Base-by-base conservation (phyloP, 768 basidiomycete species). In the Wakefieldia striispora region DNA sequence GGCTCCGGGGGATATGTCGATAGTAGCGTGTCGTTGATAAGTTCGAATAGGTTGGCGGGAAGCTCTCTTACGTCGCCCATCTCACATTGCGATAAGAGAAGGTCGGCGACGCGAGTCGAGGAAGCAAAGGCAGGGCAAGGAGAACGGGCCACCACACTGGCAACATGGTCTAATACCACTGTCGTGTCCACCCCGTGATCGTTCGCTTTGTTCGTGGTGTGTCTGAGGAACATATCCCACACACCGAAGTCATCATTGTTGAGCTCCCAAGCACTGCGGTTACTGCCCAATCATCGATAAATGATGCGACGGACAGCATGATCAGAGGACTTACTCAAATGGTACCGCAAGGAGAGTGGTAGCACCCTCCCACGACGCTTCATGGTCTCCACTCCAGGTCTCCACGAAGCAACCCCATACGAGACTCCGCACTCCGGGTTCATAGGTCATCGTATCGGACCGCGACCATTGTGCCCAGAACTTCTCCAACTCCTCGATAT, bases 1-100 rank as follows among this genome's bases (percentile, higher is more conserved):
- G 77, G 73, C 17, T 76, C 76, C 0, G 87, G 85, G 0, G 88
- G 88, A 66, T 91, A 91, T 9, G 78, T 77, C 9, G 77, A 72
- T 19, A 71, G 67, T 49, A 91, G 70, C 0, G 80, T 80, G 37
- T 80, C 77, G 51, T 83, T 81, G 45, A 82, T 72, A 46, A 88
- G 78, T 39, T 81, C 77, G 24, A 88, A 64, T 14, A 89, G 59
- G 20, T 68, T 61, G 13, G 69, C 65, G 3, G 88, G 86, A 1
- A 85, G 62, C 17, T 79, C 75, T 21, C 77, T 74, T 33, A 75
- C 67, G 4, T 81, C 79, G 26, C 69, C 56, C 49, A 78, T 70
- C 17, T 80, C 77, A 40, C 83, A 61, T 39, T 81, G 73, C 1
- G 77, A 75, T 31, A 90, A 62, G 5, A 90, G 70, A 13, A 81